phyloP scores from a whole-genome alignment of 768 basidiomycete genomes.

The Mycena polygramma region DNA sequence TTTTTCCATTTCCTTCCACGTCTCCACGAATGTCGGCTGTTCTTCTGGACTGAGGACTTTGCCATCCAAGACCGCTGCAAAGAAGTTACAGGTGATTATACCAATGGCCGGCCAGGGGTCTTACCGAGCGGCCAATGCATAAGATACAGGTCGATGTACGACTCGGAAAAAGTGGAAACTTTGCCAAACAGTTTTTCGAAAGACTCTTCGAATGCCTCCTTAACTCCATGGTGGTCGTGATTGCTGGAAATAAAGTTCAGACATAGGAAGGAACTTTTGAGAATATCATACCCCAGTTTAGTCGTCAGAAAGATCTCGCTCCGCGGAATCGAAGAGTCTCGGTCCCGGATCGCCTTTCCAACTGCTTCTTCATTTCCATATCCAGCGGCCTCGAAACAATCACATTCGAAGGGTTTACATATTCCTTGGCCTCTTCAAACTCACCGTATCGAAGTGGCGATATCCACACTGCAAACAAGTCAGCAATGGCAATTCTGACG shows the following conservation, averaged over 20 bases:
- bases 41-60: slow-evolving; percentile 38
- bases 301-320: slow-evolving; percentile 64
- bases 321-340: slow-evolving; percentile 59
- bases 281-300: slow-evolving; percentile 50
- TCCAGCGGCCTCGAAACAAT: slow-evolving; percentile 40
- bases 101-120: not conserved
- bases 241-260: slow-evolving; percentile 31
- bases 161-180: slow-evolving; percentile 31
- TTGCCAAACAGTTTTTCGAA: slow-evolving; percentile 47
- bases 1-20: slow-evolving; percentile 49
- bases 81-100: too few relatives aligned
- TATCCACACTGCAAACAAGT: slow-evolving; percentile 53
- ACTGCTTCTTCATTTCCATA: slow-evolving; percentile 61
- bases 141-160: slow-evolving; percentile 58
- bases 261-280: not conserved
- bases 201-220: slow-evolving; percentile 53
- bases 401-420: not conserved
- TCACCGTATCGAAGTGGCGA: slow-evolving; percentile 59
- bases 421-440: not conserved
- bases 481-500: not conserved
- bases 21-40: slow-evolving; percentile 45
- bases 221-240: slow-evolving; percentile 48
- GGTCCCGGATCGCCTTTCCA: slow-evolving; percentile 59
- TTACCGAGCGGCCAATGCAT: slow-evolving; percentile 44
- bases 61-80: slow-evolving; percentile 14